Percentiles rank a stretch among this genome's conserved stretches.
Evolutionary conservation across 2,329 filamentous ascomycete species (phyloP).

Genomic region (Penicillium sp.): DNA sequence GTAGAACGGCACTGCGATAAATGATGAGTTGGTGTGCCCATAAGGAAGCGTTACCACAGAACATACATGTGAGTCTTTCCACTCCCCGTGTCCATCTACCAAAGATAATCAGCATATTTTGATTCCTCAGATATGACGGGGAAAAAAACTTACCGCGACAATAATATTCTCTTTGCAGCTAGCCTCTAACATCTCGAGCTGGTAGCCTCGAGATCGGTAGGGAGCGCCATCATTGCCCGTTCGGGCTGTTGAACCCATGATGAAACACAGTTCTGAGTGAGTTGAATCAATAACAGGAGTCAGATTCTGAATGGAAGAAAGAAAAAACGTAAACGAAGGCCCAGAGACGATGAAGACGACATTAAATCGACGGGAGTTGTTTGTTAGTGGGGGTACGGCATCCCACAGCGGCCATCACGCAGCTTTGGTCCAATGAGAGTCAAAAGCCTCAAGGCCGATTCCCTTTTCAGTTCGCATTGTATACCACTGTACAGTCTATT

Average conservation of each 20-base stretch:
- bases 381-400: constrained; percentile 1
- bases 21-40: background rate
- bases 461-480: background rate
- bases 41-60: background rate
- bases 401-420: constrained; percentile 3
- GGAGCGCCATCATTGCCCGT: constrained; percentile 8
- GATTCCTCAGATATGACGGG: background rate
- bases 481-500: background rate
- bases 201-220: constrained; percentile 58
- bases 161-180: constrained; percentile 70
- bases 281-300: background rate
- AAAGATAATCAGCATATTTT: background rate
- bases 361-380: background rate
- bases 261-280: background rate
- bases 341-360: background rate
- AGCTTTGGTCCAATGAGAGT: background rate
- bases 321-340: background rate
- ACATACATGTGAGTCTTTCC: constrained; percentile 75
- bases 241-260: background rate
- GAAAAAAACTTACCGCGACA: constrained; percentile 56
- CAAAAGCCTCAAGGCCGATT: background rate
- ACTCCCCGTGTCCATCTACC: constrained; percentile 74
- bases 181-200: constrained; percentile 71
- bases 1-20: constrained; percentile 59
- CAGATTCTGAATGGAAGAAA: background rate